A percentile compares a stretch with the other conserved stretches of the same genome.
These are phyloP conservation scores for Fraxinus ornus DNA, from an alignment of 305 asterid species.

Conservation along the genomic window DNA sequence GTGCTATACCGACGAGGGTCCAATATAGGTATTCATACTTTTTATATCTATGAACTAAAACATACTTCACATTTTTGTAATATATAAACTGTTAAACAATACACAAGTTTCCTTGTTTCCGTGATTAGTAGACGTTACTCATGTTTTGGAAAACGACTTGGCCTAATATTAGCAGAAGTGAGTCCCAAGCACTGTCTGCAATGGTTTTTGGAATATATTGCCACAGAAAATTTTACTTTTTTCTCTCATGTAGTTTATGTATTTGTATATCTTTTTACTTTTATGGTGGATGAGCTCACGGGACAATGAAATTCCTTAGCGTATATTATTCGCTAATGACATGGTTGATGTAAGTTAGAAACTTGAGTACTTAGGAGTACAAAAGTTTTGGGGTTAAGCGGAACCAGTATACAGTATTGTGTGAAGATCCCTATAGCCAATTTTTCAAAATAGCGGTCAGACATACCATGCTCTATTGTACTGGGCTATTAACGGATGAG, in stretches of 20 bases:
- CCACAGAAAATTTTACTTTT: background rate
- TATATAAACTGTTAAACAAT: background rate
- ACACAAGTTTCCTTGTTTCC: background rate
- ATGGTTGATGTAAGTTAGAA: background rate
- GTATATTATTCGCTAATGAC: background rate
- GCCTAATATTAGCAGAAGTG: background rate
- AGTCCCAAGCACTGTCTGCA: background rate
- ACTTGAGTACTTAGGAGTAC: background rate
- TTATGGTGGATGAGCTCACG: background rate
- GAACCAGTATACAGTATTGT: background rate
- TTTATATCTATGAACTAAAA: background rate
- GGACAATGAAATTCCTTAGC: background rate
- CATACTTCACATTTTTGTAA: background rate
- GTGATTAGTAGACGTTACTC: background rate
- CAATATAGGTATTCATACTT: background rate
- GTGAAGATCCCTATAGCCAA: background rate
- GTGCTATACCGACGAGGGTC: background rate
- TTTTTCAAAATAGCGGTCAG: background rate
- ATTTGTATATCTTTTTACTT: background rate
- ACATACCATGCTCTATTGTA: background rate
- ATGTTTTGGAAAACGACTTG: background rate
- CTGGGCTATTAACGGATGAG: background rate
- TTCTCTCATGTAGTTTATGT: background rate
- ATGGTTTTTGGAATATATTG: background rate
- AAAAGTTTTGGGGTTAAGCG: background rate